A percentile compares a stretch with the other conserved stretches of the same genome.
Conservation (phyloP, 768 basidiomycete species). For the Mycena polygramma region DNA sequence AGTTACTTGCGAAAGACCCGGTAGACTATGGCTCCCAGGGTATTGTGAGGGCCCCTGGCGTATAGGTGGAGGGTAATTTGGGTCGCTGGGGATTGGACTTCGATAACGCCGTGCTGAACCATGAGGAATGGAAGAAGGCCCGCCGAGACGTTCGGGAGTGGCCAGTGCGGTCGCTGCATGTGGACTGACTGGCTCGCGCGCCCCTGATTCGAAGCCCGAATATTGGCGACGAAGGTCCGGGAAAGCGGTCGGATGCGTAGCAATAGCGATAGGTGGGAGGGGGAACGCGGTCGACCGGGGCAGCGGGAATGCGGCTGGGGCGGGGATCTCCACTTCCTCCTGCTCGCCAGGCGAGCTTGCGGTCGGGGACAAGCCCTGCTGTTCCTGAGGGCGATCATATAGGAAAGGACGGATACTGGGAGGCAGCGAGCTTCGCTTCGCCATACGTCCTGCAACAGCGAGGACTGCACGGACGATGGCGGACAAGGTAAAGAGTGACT, state of each 20-base stretch:
- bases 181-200: conserved; percentile 17
- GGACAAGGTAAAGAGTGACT: conserved; percentile 39
- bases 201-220: conserved; percentile 26
- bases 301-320: conserved; percentile 35
- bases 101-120: conserved; percentile 44
- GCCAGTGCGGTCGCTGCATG: conserved; percentile 17
- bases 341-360: conserved; percentile 31
- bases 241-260: conserved; percentile 29
- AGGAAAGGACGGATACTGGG: conserved; percentile 65
- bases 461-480: conserved; percentile 32
- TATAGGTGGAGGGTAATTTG: conserved; percentile 45
- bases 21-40: conserved; percentile 33
- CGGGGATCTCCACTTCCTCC: conserved; percentile 39
- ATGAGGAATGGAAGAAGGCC: conserved; percentile 44
- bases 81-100: conserved; percentile 49
- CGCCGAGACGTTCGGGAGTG: conserved; percentile 17
- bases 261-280: conserved; percentile 36
- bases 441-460: conserved; percentile 40
- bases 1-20: conserved; percentile 22
- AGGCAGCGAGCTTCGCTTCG: conserved; percentile 61
- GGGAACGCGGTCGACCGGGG: conserved; percentile 10
- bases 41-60: conserved; percentile 41
- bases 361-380: conserved; percentile 30
- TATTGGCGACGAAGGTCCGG: conserved; percentile 34
- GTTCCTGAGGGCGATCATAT: conserved; percentile 53